Evolutionary conservation across 495 filamentous ascomycete genomes (phyloP).

Genomic region (Neurospora sp.): DNA sequence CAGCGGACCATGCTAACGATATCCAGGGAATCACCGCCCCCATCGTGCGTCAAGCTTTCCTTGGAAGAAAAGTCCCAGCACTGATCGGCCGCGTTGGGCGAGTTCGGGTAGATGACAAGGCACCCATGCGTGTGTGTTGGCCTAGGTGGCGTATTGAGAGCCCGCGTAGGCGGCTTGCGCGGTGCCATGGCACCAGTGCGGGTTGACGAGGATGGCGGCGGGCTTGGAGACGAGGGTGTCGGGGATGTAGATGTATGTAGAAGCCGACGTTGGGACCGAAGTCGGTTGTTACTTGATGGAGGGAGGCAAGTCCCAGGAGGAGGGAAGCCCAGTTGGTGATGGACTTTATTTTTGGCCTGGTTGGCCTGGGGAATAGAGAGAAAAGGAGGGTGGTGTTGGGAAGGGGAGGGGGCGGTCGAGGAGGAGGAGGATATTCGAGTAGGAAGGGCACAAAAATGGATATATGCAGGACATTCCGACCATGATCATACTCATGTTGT

Average conservation of each 20-base stretch:
- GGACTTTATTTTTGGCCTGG: background rate
- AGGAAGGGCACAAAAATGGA: no score
- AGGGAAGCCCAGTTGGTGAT: background rate
- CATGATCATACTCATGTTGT: background rate
- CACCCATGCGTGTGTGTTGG: conserved; percentile 39
- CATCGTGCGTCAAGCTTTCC: conserved; percentile 38
- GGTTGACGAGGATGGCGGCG: conserved; percentile 45
- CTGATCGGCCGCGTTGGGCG: conserved; percentile 35
- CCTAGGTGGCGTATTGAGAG: conserved; percentile 30
- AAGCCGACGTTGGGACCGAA: conserved; percentile 41
- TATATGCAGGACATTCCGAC: no score
- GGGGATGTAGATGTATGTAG: conserved; percentile 43
- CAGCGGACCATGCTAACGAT: conserved; percentile 51
- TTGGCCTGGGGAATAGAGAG: background rate
- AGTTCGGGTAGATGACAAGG: conserved; percentile 47
- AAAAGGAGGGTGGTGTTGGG: no score
- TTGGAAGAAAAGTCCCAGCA: conserved; percentile 46
- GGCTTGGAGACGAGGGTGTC: conserved; percentile 32
- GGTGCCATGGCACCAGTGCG: conserved; percentile 42
- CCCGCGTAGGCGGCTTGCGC: conserved; percentile 20
- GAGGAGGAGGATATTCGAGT: background rate
- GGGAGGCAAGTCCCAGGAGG: conserved; percentile 1
- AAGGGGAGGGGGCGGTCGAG: background rate
- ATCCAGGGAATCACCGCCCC: conserved; percentile 40
- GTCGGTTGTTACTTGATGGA: conserved; percentile 25